Conservation (phyloP, 1,284 basidiomycete species). For the Ustilago sp. region DNA sequence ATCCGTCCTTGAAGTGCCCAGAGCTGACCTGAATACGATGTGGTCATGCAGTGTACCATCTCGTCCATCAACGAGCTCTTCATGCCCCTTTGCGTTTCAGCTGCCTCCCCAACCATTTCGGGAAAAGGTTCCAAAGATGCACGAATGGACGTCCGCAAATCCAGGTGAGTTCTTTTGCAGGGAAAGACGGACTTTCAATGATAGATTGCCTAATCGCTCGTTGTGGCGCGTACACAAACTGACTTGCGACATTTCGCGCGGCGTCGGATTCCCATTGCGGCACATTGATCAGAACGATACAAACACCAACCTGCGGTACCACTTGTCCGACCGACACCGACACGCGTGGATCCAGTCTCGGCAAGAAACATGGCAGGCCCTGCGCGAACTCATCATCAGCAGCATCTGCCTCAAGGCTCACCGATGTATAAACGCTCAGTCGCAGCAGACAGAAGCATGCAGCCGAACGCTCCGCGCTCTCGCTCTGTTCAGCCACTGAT, state of each 20-base stretch:
- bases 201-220: too few relatives aligned
- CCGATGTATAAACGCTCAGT: background rate
- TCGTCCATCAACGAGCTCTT: constrained; percentile 25
- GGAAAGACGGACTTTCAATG: background rate
- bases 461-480: background rate
- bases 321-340: background rate
- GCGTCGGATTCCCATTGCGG: background rate
- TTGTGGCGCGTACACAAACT: background rate
- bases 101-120: constrained; percentile 20
- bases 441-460: background rate
- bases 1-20: background rate
- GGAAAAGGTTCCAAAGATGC: constrained; percentile 8
- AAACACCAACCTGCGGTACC: background rate
- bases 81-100: constrained; percentile 36
- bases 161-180: constrained; percentile 12
- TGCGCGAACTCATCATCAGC: background rate
- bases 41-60: constrained; percentile 3
- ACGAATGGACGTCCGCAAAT: background rate
- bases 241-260: background rate
- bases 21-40: background rate
- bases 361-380: background rate
- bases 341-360: background rate
- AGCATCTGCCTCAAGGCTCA: background rate
- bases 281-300: background rate
- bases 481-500: background rate